Evolutionary conservation across 1,139 yeast species (phyloP).

Genomic region (Zygosaccharomyces sapae): DNA sequence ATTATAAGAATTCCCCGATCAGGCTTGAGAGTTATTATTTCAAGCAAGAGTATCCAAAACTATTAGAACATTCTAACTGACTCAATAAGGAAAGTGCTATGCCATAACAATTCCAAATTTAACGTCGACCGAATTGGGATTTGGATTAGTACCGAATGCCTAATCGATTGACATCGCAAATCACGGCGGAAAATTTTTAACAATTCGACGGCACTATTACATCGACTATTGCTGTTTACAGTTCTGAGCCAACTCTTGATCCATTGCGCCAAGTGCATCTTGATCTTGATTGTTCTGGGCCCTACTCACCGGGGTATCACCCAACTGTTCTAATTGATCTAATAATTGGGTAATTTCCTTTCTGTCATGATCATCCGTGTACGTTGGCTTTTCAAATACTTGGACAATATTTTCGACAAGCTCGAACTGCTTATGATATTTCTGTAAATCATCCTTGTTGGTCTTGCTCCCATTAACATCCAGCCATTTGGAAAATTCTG

Average conservation of each 20-base stretch:
- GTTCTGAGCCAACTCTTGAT: constrained; percentile 40
- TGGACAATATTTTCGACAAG: constrained; percentile 51
- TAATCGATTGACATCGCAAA: constrained; percentile 1
- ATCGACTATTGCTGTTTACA: constrained; percentile 32
- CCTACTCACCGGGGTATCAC: constrained; percentile 70
- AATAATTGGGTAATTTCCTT: constrained; percentile 53
- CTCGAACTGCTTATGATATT: constrained; percentile 53
- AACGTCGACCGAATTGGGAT: not conserved
- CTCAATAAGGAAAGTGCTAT: not conserved
- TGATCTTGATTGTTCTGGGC: constrained; percentile 31
- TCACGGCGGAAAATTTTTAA: not conserved
- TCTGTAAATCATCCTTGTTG: constrained; percentile 43
- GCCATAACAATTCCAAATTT: constrained; percentile 1
- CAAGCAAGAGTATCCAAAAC: constrained; percentile 2
- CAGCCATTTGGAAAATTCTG: constrained; percentile 48
- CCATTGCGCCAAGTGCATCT: constrained; percentile 25
- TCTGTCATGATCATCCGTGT: constrained; percentile 52
- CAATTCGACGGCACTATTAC: not conserved
- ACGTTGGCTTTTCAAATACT: constrained; percentile 54
- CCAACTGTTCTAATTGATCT: constrained; percentile 72
- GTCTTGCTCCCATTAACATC: constrained; percentile 42
- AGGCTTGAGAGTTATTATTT: not conserved
- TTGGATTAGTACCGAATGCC: not conserved
- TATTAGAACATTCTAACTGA: not conserved
- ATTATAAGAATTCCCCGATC: not conserved